A percentile compares a stretch with the other conserved stretches of the same genome.
Evolutionary conservation across 192 early-diverging fungal species (phyloP).

Genomic region (Dissophora ornata): DNA sequence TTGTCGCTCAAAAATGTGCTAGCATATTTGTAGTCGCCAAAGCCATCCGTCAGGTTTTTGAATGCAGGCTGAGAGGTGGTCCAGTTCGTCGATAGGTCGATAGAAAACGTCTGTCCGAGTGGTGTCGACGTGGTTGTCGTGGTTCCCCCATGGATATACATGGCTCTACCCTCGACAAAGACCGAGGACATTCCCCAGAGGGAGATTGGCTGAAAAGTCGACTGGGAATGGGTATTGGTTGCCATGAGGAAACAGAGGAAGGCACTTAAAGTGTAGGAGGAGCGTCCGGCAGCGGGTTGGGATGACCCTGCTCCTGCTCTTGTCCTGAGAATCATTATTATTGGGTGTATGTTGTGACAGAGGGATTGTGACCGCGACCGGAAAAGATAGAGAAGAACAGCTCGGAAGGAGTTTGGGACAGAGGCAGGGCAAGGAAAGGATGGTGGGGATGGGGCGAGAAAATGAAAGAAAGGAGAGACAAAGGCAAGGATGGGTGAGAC

Average conservation of each 20-base stretch:
- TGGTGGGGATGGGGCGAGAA: too few relatives aligned
- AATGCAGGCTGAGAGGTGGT: background rate
- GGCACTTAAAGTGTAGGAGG: too few relatives aligned
- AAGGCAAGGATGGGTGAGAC: too few relatives aligned
- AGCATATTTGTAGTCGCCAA: background rate
- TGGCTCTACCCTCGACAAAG: conserved; percentile 6
- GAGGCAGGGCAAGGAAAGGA: too few relatives aligned
- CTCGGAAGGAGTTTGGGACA: too few relatives aligned
- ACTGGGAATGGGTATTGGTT: background rate
- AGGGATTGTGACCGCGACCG: too few relatives aligned
- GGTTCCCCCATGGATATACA: conserved; percentile 19
- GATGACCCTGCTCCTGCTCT: too few relatives aligned
- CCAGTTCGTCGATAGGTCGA: conserved; percentile 21
- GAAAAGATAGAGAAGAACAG: too few relatives aligned
- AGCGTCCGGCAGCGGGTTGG: too few relatives aligned
- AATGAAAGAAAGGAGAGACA: too few relatives aligned
- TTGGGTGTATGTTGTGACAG: too few relatives aligned
- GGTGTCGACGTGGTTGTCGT: background rate
- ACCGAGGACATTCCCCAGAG: background rate
- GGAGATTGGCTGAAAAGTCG: conserved; percentile 9
- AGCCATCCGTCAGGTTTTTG: background rate
- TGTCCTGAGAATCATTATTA: too few relatives aligned
- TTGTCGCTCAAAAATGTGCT: background rate
- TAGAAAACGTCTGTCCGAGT: conserved; percentile 7
- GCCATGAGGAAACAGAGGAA: background rate